Evolutionary conservation across 305 asterid species (phyloP).

Genomic region (Rubia tinctorum): DNA sequence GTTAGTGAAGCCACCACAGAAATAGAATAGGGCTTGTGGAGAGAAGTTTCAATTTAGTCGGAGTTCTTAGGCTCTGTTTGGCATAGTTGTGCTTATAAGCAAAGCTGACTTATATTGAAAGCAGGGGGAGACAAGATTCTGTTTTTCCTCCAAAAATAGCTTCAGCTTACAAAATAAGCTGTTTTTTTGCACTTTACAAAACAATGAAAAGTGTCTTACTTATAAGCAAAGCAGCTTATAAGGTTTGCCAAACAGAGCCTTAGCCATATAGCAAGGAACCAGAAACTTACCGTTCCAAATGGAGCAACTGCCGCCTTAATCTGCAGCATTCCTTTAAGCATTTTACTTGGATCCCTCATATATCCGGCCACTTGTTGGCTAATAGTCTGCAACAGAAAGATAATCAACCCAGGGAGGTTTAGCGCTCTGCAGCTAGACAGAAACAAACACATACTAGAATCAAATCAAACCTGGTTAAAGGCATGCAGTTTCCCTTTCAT

Average conservation of each 20-base stretch:
- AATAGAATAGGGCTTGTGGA: neutral
- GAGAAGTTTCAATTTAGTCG: neutral
- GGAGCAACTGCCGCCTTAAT: slow-evolving; percentile 66
- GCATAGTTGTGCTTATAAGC: too few species aligned
- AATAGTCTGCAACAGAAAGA: slow-evolving; percentile 46
- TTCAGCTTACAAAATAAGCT: too few species aligned
- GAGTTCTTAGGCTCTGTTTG: neutral
- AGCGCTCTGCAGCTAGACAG: slow-evolving; percentile 14
- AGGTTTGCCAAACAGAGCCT: too few species aligned
- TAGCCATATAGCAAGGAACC: neutral
- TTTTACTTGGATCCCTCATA: slow-evolving; percentile 97
- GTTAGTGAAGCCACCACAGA: neutral
- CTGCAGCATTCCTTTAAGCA: slow-evolving; percentile 94
- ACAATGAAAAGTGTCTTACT: too few species aligned
- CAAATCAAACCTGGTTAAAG: slow-evolving; percentile 77
- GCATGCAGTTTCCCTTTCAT: slow-evolving; percentile 91
- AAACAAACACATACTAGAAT: slow-evolving; percentile 18
- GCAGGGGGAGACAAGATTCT: too few species aligned
- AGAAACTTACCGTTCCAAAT: slow-evolving; percentile 79
- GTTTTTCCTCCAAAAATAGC: too few species aligned
- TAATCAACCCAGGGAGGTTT: slow-evolving; percentile 25
- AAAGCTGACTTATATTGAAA: too few species aligned
- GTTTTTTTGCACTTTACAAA: too few species aligned
- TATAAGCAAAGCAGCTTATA: too few species aligned
- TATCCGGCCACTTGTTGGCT: slow-evolving; percentile 88